phyloP scores from a whole-genome alignment of 2,329 filamentous ascomycete genomes.

The Xylaria multiplex region DNA sequence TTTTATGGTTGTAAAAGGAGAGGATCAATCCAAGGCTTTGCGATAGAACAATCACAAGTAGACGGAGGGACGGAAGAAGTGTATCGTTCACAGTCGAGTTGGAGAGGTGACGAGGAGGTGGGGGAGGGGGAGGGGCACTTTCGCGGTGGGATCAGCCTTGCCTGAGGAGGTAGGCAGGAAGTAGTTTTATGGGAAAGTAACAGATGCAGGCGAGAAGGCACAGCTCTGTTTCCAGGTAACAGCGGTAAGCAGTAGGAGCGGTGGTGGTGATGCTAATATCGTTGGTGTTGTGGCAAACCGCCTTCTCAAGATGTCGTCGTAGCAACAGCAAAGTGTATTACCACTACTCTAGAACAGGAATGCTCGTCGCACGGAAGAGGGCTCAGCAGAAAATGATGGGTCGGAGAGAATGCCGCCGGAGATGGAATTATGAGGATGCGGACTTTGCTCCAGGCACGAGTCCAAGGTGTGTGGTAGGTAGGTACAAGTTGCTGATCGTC shows the following conservation, averaged over 20 bases:
- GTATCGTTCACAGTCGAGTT: constrained; percentile 6
- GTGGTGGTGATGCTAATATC: neutral
- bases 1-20: constrained; percentile 1
- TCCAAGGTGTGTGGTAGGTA: constrained; percentile 6
- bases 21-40: neutral
- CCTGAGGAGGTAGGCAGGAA: neutral
- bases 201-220: neutral
- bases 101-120: constrained; percentile 7
- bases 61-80: constrained; percentile 8
- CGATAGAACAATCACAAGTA: constrained; percentile 5
- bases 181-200: neutral
- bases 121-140: constrained; percentile 13
- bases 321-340: neutral
- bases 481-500: constrained; percentile 26
- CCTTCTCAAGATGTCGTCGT: constrained; percentile 5
- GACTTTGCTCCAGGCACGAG: constrained; percentile 44
- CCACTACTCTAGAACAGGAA: neutral
- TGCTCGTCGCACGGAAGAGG: constrained; percentile 15
- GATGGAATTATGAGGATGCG: constrained; percentile 5
- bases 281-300: neutral
- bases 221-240: neutral
- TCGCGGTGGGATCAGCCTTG: neutral
- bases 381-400: neutral
- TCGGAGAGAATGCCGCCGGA: constrained; percentile 1
- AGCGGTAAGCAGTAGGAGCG: neutral